Evolutionary conservation across 345 rosid species (phyloP), one percentile per base, ranked within the genome.

Genomic region (Eucalyptus cladocalyx): DNA sequence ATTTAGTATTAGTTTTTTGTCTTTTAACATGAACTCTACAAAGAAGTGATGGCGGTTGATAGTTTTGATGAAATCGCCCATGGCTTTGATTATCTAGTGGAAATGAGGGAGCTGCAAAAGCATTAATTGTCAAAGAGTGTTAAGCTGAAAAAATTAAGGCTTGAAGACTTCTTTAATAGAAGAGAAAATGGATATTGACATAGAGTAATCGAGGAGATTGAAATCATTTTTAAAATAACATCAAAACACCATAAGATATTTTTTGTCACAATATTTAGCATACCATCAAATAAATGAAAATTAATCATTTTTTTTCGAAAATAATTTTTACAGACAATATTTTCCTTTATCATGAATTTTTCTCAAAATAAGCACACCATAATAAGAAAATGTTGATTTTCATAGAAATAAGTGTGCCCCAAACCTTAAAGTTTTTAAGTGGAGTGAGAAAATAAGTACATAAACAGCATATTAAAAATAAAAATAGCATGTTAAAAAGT

Each of bases 401-500:
- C 42, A 32, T 8, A 69, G 1, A 9, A 69, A 15, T n/a, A 28
- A n/a, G 32, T 65, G 18, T 65, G 24, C 3, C 72, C 34, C 37
- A 62, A 62, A 28, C 72, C 23, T 69, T 69, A 7, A 17, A 51
- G 7, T 69, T 69, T 69, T 69, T 32, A 17, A 32, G 23, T 34
- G 11, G 16, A 65, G 43, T 17, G 80, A 69, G 80, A 69, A 17
- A 4, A 17, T 11, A 30, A 37, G 5, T 16, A 17, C 37, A 69
- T 9, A 69, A 69, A 32, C 1, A 34, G 42, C 12, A 69, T 69
- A 34, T 69, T 34, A 34, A 34, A 69, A 69, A 34, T 17, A 18
- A 15, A 1, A 18, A 69, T 9, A 69, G 0, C 6, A 69, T 34
- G 13, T 69, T 9, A 34, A 34, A 19, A 17, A 9, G 0, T 9